Evolutionary conservation across 495 filamentous ascomycete species (phyloP).

Genomic region (Penicillium atrosanguineum): DNA sequence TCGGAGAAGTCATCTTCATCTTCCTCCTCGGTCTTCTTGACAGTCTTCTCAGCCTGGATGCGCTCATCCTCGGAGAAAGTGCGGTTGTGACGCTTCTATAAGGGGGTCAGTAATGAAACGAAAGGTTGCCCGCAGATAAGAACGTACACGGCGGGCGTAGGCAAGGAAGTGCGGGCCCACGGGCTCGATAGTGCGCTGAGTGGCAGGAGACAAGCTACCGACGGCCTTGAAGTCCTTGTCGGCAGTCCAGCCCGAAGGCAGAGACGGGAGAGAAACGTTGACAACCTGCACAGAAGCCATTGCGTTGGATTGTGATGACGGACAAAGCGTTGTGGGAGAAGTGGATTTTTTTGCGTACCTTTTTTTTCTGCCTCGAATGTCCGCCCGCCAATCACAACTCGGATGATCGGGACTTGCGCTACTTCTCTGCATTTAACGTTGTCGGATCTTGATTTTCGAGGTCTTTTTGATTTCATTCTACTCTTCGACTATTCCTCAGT

Average conservation of each 20-base stretch:
- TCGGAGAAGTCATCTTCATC: slow-evolving; percentile 89
- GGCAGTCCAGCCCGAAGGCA: slow-evolving; percentile 78
- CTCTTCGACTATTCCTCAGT: background rate
- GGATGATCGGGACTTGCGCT: slow-evolving; percentile 27
- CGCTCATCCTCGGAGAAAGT: slow-evolving; percentile 99
- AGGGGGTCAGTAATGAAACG: slow-evolving; percentile 20
- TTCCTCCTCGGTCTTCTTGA: slow-evolving; percentile 93
- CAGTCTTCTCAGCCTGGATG: slow-evolving; percentile 89
- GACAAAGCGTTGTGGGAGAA: slow-evolving; percentile 16
- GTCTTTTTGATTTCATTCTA: background rate
- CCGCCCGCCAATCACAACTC: slow-evolving; percentile 37
- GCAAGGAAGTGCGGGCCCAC: slow-evolving; percentile 97
- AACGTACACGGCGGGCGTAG: slow-evolving; percentile 81
- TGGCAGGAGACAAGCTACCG: slow-evolving; percentile 64
- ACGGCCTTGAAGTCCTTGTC: slow-evolving; percentile 90
- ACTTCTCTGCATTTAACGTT: slow-evolving; percentile 15
- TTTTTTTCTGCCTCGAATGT: slow-evolving; percentile 36
- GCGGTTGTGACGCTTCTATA: slow-evolving; percentile 82
- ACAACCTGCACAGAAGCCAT: slow-evolving; percentile 49
- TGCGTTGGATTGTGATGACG: slow-evolving; percentile 20
- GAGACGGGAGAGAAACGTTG: slow-evolving; percentile 64
- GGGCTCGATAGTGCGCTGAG: slow-evolving; percentile 84
- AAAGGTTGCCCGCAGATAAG: slow-evolving; percentile 2
- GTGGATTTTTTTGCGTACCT: slow-evolving; percentile 23
- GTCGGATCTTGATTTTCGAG: slow-evolving; percentile 9